Evolutionary conservation across 2,329 filamentous ascomycete species (phyloP).

Genomic region (Macrophomina tecta): DNA sequence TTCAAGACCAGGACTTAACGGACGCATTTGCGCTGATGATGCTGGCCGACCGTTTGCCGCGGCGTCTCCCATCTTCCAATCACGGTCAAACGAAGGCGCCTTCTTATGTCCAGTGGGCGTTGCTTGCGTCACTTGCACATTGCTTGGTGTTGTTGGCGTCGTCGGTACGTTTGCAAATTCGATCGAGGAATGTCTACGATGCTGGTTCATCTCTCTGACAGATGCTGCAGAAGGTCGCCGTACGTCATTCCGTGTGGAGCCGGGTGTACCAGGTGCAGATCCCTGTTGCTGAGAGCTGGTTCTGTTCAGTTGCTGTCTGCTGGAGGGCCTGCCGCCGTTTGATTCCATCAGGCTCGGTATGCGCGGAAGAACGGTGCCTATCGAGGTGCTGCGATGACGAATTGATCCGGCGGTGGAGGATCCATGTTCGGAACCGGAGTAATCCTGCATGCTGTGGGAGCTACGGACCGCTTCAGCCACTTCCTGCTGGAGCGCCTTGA

Average conservation of each 20-base stretch:
- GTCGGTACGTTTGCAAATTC: slow-evolving; percentile 63
- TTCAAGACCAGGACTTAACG: slow-evolving; percentile 27
- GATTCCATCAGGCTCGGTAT: slow-evolving; percentile 46
- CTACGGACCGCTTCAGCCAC: slow-evolving; percentile 53
- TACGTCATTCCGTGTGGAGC: slow-evolving; percentile 47
- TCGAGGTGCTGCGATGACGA: slow-evolving; percentile 42
- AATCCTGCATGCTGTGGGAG: slow-evolving; percentile 7
- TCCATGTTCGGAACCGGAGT: slow-evolving; percentile 50
- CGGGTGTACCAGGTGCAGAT: slow-evolving; percentile 5
- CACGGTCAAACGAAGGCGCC: slow-evolving; percentile 63
- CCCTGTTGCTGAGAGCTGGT: slow-evolving; percentile 38
- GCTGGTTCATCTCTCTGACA: slow-evolving; percentile 81
- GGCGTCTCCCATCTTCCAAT: slow-evolving; percentile 60
- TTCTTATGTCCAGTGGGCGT: slow-evolving; percentile 56
- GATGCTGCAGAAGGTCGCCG: slow-evolving; percentile 77
- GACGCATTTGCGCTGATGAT: slow-evolving; percentile 19
- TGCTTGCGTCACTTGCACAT: slow-evolving; percentile 34
- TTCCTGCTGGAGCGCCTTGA: slow-evolving; percentile 89
- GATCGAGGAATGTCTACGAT: slow-evolving; percentile 84
- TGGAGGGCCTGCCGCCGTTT: slow-evolving; percentile 37
- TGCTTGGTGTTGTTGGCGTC: slow-evolving; percentile 33
- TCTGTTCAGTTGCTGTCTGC: slow-evolving; percentile 40
- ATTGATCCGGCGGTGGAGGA: slow-evolving; percentile 19
- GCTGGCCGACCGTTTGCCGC: slow-evolving; percentile 35
- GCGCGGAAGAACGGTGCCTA: slow-evolving; percentile 46